These are phyloP conservation scores for Neurospora sp. DNA, from an alignment of 495 filamentous ascomycete genomes.

Conservation along the genomic window DNA sequence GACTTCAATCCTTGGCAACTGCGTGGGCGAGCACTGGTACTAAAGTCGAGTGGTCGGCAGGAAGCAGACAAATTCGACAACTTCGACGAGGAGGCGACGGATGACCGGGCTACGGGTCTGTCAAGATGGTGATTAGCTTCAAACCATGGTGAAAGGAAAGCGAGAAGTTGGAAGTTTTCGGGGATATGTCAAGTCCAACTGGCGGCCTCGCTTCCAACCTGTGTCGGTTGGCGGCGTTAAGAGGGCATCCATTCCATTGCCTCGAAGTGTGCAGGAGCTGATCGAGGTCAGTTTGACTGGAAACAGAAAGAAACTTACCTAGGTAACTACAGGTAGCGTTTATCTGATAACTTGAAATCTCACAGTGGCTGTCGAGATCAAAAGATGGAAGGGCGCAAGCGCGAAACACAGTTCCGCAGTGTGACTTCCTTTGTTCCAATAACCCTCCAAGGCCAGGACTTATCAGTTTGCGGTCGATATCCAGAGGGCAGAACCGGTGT, in stretches of 20 bases:
- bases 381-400: constrained; percentile 3
- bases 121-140: background rate
- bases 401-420: constrained; percentile 12
- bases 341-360: background rate
- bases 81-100: background rate
- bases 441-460: background rate
- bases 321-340: background rate
- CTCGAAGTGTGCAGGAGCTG: background rate
- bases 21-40: background rate
- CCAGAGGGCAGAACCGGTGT: background rate
- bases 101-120: background rate
- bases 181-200: background rate
- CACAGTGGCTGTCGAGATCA: background rate
- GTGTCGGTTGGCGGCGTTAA: background rate
- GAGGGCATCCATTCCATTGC: background rate
- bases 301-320: background rate
- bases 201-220: background rate
- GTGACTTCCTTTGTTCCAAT: background rate
- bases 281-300: background rate
- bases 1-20: background rate
- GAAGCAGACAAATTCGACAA: background rate
- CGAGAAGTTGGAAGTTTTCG: background rate
- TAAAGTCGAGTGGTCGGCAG: background rate
- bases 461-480: background rate
- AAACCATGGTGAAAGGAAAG: background rate